Percentiles rank a stretch among this genome's conserved stretches.
phyloP scores from a whole-genome alignment of 352 stramenopile genomes.

The Halophytophthora polymorphica region DNA sequence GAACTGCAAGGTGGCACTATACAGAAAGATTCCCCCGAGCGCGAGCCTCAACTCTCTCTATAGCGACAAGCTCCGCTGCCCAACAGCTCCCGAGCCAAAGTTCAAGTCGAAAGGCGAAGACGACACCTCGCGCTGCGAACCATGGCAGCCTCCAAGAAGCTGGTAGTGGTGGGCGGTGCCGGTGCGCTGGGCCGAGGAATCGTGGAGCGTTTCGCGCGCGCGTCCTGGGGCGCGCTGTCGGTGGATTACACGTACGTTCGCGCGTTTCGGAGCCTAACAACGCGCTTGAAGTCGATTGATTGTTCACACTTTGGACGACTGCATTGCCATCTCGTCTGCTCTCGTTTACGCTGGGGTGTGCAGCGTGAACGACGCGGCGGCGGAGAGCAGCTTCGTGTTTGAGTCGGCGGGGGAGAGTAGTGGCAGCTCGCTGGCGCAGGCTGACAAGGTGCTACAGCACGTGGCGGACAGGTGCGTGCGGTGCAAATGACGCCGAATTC shows the following conservation, averaged over 20 bases:
- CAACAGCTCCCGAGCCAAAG: too few relatives aligned
- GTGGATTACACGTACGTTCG: constrained; percentile 57
- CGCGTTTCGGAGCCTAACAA: too few relatives aligned
- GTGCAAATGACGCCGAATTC: too few relatives aligned
- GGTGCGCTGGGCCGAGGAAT: constrained; percentile 74
- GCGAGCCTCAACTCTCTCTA: too few relatives aligned
- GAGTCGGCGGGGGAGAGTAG: too few relatives aligned
- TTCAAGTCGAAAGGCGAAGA: background rate
- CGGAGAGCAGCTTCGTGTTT: constrained; percentile 47
- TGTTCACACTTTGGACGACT: too few relatives aligned
- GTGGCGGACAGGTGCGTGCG: constrained; percentile 46
- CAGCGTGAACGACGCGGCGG: constrained; percentile 53
- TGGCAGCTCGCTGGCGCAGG: constrained; percentile 48
- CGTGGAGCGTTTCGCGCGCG: constrained; percentile 51
- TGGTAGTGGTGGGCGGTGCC: constrained; percentile 74
- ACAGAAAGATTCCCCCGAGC: too few relatives aligned
- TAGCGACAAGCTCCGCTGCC: too few relatives aligned
- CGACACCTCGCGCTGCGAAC: too few relatives aligned
- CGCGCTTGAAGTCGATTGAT: too few relatives aligned
- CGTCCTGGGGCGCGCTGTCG: constrained; percentile 67
- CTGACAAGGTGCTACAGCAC: constrained; percentile 45
- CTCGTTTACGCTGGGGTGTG: background rate
- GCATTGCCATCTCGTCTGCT: background rate
- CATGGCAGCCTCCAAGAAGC: constrained; percentile 43
- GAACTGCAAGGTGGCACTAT: too few relatives aligned